phyloP scores from a whole-genome alignment of 2,329 filamentous ascomycete genomes.

The Claviceps fusiformis region DNA sequence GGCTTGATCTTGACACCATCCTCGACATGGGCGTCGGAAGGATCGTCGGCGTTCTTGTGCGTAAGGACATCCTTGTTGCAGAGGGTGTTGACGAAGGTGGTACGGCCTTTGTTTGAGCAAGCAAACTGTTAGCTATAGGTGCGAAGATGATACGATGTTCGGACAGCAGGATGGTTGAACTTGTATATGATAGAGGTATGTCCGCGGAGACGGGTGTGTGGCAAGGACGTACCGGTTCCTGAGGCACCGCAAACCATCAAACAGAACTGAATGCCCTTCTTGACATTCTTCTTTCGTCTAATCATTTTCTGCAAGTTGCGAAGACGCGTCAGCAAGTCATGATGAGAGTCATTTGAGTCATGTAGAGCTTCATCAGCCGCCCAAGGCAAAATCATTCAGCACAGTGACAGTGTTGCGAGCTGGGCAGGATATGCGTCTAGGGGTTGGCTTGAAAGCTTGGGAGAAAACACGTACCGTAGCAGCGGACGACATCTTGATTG shows the following conservation, averaged over 20 bases:
- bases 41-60: conserved; percentile 88
- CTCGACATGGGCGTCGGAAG: conserved; percentile 76
- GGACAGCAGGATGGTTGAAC: not conserved
- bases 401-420: not conserved
- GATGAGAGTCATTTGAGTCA: not conserved
- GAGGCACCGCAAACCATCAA: conserved; percentile 99
- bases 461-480: conserved; percentile 8
- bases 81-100: conserved; percentile 98
- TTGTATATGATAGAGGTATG: not conserved
- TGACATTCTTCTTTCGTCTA: conserved; percentile 99
- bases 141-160: not conserved
- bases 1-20: conserved; percentile 98
- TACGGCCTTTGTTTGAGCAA: conserved; percentile 51
- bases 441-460: conserved; percentile 1
- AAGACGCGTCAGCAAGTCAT: conserved; percentile 17
- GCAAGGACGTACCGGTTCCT: conserved; percentile 65
- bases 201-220: not conserved
- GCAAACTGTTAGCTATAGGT: not conserved
- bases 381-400: conserved; percentile 3
- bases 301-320: conserved; percentile 63
- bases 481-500: conserved; percentile 14
- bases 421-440: not conserved
- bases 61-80: conserved; percentile 86
- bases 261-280: conserved; percentile 99
- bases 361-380: conserved; percentile 1